Conservation (phyloP, 257 asterid species). For the Primulina huaijiensis region DNA sequence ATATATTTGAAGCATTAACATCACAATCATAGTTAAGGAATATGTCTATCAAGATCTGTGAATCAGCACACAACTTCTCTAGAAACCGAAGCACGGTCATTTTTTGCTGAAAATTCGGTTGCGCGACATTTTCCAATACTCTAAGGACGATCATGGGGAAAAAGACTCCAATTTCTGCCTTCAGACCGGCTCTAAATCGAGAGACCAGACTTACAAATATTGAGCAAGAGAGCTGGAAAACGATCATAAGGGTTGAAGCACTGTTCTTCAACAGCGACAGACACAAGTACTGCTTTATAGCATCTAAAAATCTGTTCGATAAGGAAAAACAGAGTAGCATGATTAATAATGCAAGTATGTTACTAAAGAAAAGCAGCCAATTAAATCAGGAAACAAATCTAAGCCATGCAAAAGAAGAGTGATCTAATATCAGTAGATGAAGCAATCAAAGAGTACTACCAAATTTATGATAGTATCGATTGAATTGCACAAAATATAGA, state of each 20-base stretch:
- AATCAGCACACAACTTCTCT: slow-evolving; percentile 84
- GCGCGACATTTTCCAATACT: slow-evolving; percentile 88
- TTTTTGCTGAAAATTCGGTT: slow-evolving; percentile 97
- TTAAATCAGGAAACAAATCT: neutral
- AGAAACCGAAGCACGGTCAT: slow-evolving; percentile 96
- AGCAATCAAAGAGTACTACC: slow-evolving; percentile 1
- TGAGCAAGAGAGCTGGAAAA: slow-evolving; percentile 99
- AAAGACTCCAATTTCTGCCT: slow-evolving; percentile 98
- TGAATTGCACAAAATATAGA: slow-evolving; percentile 12
- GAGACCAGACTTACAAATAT: slow-evolving; percentile 90
- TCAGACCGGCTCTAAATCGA: slow-evolving; percentile 93
- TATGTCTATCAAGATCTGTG: slow-evolving; percentile 95
- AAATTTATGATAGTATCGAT: slow-evolving; percentile 9
- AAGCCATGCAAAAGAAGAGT: slow-evolving; percentile 11
- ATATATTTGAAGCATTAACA: slow-evolving; percentile 97
- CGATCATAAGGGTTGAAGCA: slow-evolving; percentile 86
- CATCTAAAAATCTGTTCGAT: slow-evolving; percentile 84
- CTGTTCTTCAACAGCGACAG: slow-evolving; percentile 94
- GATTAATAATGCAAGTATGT: slow-evolving; percentile 16
- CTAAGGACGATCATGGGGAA: slow-evolving; percentile 98
- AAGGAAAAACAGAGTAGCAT: slow-evolving; percentile 19
- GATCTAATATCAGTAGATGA: slow-evolving; percentile 4
- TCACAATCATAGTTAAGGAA: slow-evolving; percentile 98
- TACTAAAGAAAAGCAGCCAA: slow-evolving; percentile 15
- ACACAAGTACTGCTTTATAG: slow-evolving; percentile 95